Percentiles rank a stretch among this genome's conserved stretches.
Conservation (phyloP, 1,139 yeast genomes). For the Saccharomyces pastorianus region DNA sequence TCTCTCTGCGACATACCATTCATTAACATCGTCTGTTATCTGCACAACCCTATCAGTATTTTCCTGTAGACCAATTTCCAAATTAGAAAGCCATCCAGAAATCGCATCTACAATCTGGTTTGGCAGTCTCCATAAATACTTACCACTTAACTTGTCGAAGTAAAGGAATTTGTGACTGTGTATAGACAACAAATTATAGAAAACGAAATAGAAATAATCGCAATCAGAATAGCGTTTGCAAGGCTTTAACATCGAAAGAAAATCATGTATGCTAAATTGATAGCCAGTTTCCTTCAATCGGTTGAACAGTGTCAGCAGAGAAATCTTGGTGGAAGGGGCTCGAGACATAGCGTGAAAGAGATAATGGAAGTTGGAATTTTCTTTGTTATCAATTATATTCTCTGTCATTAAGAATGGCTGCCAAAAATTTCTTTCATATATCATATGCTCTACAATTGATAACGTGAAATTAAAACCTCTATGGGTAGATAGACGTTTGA, state of each 20-base stretch:
- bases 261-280: slow-evolving; percentile 13
- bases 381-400: slow-evolving; percentile 3
- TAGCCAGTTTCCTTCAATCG: slow-evolving; percentile 3
- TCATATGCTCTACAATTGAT: slow-evolving; percentile 8
- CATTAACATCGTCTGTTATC: background rate
- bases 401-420: slow-evolving; percentile 8
- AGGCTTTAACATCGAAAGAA: slow-evolving; percentile 12
- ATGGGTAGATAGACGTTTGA: background rate
- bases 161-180: slow-evolving; percentile 3
- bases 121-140: background rate
- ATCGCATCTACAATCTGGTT: background rate
- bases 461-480: slow-evolving; percentile 10
- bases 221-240: slow-evolving; percentile 8
- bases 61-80: background rate
- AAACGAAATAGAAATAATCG: slow-evolving; percentile 10
- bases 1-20: background rate
- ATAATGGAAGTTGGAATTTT: slow-evolving; percentile 9
- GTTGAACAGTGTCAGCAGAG: background rate
- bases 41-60: background rate
- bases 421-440: slow-evolving; percentile 6
- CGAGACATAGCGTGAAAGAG: background rate
- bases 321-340: background rate
- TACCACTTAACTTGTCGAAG: background rate
- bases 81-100: background rate
- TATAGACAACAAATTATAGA: slow-evolving; percentile 8